Percentiles rank a stretch among this genome's conserved stretches.
These are phyloP conservation scores for Ceratocystis cubensis DNA, from an alignment of 2,329 filamentous ascomycete species.

Conservation along the genomic window DNA sequence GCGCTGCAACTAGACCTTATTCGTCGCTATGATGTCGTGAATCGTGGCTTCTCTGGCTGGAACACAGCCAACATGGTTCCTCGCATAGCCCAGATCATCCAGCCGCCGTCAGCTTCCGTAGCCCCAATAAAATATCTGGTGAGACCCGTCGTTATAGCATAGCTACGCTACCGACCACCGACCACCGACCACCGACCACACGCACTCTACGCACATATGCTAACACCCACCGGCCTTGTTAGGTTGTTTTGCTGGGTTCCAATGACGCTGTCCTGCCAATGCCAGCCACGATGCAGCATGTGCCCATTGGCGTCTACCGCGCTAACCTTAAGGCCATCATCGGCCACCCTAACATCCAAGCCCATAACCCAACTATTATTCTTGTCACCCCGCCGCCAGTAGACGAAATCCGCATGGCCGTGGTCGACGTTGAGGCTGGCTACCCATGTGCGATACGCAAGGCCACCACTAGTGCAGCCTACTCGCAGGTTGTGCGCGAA, in stretches of 20 bases:
- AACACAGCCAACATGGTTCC: constrained; percentile 63
- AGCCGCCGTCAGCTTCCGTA: constrained; percentile 44
- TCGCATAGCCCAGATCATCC: constrained; percentile 58
- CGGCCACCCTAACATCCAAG: constrained; percentile 53
- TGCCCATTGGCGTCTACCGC: constrained; percentile 64
- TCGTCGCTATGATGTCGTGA: constrained; percentile 72
- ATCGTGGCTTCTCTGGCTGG: constrained; percentile 78
- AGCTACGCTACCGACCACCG: no score
- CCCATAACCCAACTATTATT: constrained; percentile 60
- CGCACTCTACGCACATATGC: not conserved
- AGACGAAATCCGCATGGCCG: constrained; percentile 56
- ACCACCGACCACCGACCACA: no score
- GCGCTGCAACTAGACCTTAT: constrained; percentile 47
- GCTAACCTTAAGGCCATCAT: constrained; percentile 60
- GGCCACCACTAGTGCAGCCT: constrained; percentile 38
- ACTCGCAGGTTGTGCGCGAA: constrained; percentile 48
- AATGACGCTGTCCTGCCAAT: constrained; percentile 70
- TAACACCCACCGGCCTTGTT: not conserved
- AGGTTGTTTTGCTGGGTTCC: constrained; percentile 75
- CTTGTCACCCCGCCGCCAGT: constrained; percentile 73
- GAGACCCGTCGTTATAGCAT: constrained; percentile 24
- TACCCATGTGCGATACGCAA: constrained; percentile 34
- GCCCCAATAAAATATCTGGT: constrained; percentile 57
- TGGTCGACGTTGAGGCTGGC: constrained; percentile 37
- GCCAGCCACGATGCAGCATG: constrained; percentile 54